phyloP scores from a whole-genome alignment of 257 asterid species.

The Ajuga chamaepitys region DNA sequence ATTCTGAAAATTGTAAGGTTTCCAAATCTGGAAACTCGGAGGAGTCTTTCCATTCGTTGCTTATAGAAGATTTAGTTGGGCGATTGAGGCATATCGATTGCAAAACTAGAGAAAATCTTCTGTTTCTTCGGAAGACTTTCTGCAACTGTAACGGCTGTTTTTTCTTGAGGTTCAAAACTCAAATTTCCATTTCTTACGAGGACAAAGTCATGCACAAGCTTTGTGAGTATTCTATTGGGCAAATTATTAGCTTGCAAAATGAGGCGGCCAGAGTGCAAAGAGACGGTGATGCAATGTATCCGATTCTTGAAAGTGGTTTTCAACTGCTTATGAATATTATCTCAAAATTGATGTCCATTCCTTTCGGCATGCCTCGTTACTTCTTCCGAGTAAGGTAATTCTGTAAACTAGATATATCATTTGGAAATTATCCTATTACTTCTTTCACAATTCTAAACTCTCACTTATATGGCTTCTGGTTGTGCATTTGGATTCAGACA shows the following conservation, averaged over 20 bases:
- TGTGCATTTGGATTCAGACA: neutral
- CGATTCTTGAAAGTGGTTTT: conserved; percentile 24
- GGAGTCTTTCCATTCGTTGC: conserved; percentile 30
- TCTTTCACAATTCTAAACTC: neutral
- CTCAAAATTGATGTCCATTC: conserved; percentile 47
- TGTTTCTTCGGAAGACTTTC: conserved; percentile 41
- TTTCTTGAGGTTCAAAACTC: conserved; percentile 28
- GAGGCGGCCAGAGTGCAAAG: conserved; percentile 16
- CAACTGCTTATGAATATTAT: conserved; percentile 40
- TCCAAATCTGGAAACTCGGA: conserved; percentile 18
- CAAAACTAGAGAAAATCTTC: conserved; percentile 38
- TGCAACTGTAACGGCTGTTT: conserved; percentile 19
- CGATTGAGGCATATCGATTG: conserved; percentile 39
- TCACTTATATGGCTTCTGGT: neutral
- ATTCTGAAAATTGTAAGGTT: conserved; percentile 20
- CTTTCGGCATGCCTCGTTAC: conserved; percentile 55
- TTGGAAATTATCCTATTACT: neutral
- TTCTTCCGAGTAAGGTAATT: conserved; percentile 67
- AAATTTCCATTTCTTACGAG: conserved; percentile 30
- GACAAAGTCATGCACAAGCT: conserved; percentile 38
- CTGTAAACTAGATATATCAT: neutral
- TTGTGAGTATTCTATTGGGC: conserved; percentile 44
- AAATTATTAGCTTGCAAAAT: conserved; percentile 38
- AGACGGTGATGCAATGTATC: conserved; percentile 21
- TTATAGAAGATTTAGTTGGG: conserved; percentile 54